Evolutionary conservation across 257 asterid genomes (phyloP), one percentile per base, ranked within the genome.

Genomic region (Solanum pinnatisectum): DNA sequence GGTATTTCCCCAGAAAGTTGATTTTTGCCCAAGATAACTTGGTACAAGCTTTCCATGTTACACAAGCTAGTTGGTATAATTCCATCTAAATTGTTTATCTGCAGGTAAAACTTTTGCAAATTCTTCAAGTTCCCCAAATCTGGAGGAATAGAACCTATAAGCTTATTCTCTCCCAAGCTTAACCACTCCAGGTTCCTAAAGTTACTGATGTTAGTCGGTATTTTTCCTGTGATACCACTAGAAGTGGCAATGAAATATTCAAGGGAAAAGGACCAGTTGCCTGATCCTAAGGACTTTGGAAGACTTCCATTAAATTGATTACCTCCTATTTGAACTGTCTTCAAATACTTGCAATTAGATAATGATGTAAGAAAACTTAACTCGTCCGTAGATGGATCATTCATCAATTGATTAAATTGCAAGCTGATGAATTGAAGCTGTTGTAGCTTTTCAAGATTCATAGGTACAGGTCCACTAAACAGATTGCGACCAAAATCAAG

Each of bases 401-500:
- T 90, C 5, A 36, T 86, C 68, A 90, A 63, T 30, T 70, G 86
- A 35, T 90, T 90, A 1, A 3, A 0, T 1, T 14, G 25, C 10
- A 90, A 33, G 5, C 4, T 22, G 27, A 90, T 56, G 22, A 1
- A 5, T 13, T 68, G 52, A 3, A 89, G 90, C 12, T 84, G 27
- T 8, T 20, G 88, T 37, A 89, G 84, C 42, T 87, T 87, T 40
- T 78, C 89, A 20, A 88, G 76, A 42, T 18, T 60, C 68, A 81
- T 40, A 7, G 90, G 92, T 23, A 88, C 68, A 25, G 8, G 88
- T 33, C 90, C 92, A 90, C 36, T 90, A 35, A 90, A 84, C 11
- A 37, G 8, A 42, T 85, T 84, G 11, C 10, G 6, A 20, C 42
- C n/a, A 33, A 90, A n/a, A 60, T 60, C 68, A 35, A 90, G 16